Conservation (phyloP, 805 yeast genomes). For the Metschnikowia arizonensis region DNA sequence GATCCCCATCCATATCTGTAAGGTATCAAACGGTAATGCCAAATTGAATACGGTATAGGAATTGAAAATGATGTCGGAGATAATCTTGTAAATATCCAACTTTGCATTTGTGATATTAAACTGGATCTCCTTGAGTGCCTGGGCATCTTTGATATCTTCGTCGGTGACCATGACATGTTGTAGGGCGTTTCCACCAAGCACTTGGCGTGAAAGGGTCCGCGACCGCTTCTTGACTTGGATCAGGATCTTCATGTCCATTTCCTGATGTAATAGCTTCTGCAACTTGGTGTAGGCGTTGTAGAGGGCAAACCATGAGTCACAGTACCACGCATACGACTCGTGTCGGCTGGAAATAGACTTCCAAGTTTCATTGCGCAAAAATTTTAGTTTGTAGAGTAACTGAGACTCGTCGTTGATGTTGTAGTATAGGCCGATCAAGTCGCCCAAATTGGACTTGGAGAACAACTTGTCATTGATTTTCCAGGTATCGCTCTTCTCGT, state of each 20-base stretch:
- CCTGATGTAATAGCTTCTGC: constrained; percentile 42
- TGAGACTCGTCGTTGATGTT: constrained; percentile 61
- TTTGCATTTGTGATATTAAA: constrained; percentile 35
- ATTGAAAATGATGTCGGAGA: constrained; percentile 39
- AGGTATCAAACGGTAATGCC: constrained; percentile 31
- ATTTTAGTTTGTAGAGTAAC: constrained; percentile 51
- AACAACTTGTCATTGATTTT: constrained; percentile 27
- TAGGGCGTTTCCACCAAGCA: constrained; percentile 25
- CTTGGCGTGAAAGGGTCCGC: constrained; percentile 38
- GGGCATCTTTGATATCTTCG: constrained; percentile 23
- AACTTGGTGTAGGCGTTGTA: constrained; percentile 47
- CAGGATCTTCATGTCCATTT: constrained; percentile 52
- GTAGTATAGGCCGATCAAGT: constrained; percentile 56
- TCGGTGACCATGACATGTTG: constrained; percentile 9
- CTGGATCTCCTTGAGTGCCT: constrained; percentile 28
- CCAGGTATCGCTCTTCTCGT: constrained; percentile 12
- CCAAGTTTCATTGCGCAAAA: constrained; percentile 34
- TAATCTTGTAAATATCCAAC: constrained; percentile 37
- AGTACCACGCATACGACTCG: constrained; percentile 67
- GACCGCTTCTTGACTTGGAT: constrained; percentile 60
- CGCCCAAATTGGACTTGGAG: constrained; percentile 42
- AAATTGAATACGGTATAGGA: constrained; percentile 38
- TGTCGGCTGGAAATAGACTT: constrained; percentile 47
- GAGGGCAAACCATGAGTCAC: constrained; percentile 55
- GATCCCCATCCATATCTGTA: constrained; percentile 46